Conservation (phyloP, 2,329 filamentous ascomycete genomes). For the Rugonectria rugulosa region DNA sequence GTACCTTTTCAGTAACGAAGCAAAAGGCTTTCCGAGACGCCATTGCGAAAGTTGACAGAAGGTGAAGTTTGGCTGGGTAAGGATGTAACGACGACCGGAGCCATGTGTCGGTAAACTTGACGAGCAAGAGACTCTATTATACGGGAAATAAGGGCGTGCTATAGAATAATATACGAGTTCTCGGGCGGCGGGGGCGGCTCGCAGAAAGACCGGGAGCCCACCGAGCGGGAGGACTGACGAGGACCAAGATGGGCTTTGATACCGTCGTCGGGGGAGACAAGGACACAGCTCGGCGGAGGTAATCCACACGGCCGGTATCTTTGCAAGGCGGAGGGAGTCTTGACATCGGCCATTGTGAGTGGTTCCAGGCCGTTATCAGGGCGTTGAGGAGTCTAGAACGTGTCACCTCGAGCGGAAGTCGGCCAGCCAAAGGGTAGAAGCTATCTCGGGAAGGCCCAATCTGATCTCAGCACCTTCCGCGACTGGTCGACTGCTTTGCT, state of each 20-base stretch:
- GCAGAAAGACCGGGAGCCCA: slow-evolving; percentile 4
- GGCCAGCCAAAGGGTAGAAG: slow-evolving; percentile 8
- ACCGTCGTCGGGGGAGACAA: not conserved
- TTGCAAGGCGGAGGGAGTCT: slow-evolving; percentile 2
- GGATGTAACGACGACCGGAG: not conserved
- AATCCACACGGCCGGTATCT: slow-evolving; percentile 7
- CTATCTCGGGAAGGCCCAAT: slow-evolving; percentile 8
- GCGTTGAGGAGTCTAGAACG: not conserved
- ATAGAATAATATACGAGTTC: slow-evolving; percentile 23
- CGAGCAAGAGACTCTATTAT: not conserved
- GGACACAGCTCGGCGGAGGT: slow-evolving; percentile 15
- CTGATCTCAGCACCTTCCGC: slow-evolving; percentile 8
- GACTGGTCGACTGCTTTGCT: slow-evolving; percentile 9
- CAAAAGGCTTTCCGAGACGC: slow-evolving; percentile 18
- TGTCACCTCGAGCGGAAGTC: slow-evolving; percentile 21
- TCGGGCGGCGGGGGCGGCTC: slow-evolving; percentile 24
- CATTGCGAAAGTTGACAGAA: slow-evolving; percentile 19
- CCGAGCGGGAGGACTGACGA: slow-evolving; percentile 16
- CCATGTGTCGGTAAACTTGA: not conserved
- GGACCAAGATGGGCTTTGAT: slow-evolving; percentile 10
- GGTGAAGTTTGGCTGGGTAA: not conserved
- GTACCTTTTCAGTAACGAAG: slow-evolving; percentile 38
- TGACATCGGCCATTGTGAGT: no score
- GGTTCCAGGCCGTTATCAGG: slow-evolving; percentile 10
- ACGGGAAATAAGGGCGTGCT: not conserved